Conservation (phyloP, 2,329 filamentous ascomycete species). For the Colletotrichum gloeosporioides region DNA sequence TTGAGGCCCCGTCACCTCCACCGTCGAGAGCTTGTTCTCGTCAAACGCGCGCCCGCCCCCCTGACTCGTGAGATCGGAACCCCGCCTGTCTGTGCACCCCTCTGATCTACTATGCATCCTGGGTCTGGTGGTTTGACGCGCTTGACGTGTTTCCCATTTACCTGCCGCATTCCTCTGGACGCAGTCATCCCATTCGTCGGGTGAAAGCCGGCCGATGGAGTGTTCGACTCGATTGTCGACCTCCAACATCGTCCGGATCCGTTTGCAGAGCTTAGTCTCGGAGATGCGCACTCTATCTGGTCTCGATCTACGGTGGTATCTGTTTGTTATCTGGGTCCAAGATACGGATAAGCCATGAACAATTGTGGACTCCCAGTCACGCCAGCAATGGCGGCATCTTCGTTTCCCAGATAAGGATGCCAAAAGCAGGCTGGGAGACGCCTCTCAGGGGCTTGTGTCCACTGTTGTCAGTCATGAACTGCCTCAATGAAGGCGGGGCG, state of each 20-base stretch:
- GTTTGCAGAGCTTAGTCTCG: neutral
- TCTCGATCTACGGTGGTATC: neutral
- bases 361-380: neutral
- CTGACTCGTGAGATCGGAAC: constrained; percentile 9
- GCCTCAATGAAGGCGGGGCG: neutral
- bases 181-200: constrained; percentile 7
- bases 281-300: neutral
- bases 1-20: neutral
- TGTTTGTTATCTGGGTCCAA: neutral
- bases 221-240: neutral
- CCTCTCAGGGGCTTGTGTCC: neutral
- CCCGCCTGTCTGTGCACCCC: neutral
- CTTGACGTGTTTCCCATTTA: constrained; percentile 9
- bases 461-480: neutral
- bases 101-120: constrained; percentile 3
- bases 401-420: neutral
- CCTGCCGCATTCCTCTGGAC: constrained; percentile 8
- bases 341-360: neutral
- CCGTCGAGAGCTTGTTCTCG: neutral
- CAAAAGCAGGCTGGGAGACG: neutral
- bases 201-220: neutral
- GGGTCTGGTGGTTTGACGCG: neutral
- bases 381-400: neutral
- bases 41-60: neutral
- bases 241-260: neutral